Evolutionary conservation across 208 protist genomes (phyloP).

Genomic region (Tritrichomonas foetus): DNA sequence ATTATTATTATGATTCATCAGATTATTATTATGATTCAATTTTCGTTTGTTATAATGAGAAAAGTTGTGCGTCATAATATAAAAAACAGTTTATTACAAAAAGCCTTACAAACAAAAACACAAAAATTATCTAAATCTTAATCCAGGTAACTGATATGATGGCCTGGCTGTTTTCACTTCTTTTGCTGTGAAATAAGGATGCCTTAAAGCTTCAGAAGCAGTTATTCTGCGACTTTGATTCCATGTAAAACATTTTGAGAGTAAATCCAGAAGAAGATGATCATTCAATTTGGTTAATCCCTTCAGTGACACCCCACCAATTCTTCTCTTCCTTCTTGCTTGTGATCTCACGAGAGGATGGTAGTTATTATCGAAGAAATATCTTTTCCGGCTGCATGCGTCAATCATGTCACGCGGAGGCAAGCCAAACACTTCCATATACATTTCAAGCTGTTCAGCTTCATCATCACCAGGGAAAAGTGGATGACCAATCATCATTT

Average conservation of each 20-base stretch:
- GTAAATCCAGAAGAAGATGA: conserved; percentile 35
- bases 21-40: no score
- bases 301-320: background rate
- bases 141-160: no score
- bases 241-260: conserved; percentile 45
- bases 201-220: conserved; percentile 40
- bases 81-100: no score
- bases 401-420: conserved; percentile 43
- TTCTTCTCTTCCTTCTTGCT: background rate
- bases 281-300: background rate
- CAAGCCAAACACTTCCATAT: conserved; percentile 47
- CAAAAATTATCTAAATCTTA: no score
- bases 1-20: no score
- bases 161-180: no score
- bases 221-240: conserved; percentile 40
- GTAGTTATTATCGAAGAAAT: conserved; percentile 14
- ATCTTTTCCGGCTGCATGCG: background rate
- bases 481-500: conserved; percentile 82
- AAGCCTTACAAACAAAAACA: no score
- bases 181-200: conserved; percentile 30
- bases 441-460: conserved; percentile 46
- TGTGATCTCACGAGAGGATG: background rate
- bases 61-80: no score
- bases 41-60: no score
- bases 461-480: conserved; percentile 48